Conservation (phyloP, 2,329 filamentous ascomycete species). For the Rhynchosporium agropyri region DNA sequence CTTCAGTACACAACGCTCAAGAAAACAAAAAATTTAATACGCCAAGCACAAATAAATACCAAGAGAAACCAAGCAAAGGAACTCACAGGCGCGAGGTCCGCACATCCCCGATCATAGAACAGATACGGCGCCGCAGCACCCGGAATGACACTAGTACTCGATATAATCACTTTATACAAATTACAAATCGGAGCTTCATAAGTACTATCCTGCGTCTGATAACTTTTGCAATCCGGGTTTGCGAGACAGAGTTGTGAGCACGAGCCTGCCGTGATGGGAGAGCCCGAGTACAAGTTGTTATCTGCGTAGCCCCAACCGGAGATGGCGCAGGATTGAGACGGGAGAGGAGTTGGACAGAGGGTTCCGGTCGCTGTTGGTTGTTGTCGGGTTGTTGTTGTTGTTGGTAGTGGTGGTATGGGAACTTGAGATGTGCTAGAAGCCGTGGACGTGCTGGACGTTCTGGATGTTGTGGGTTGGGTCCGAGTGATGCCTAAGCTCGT, state of each 20-base stretch:
- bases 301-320: conserved; percentile 29
- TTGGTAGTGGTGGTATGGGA: not conserved
- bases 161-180: conserved; percentile 23
- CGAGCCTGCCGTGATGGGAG: conserved; percentile 16
- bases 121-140: conserved; percentile 24
- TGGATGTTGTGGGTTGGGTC: not conserved
- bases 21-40: not conserved
- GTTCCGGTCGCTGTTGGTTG: conserved; percentile 11
- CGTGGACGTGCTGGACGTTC: not conserved
- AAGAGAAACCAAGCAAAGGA: not conserved
- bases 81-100: conserved; percentile 25
- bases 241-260: conserved; percentile 30
- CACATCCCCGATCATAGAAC: conserved; percentile 28
- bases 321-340: conserved; percentile 21
- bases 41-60: not conserved
- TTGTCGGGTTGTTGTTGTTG: not conserved
- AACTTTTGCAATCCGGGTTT: conserved; percentile 24
- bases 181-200: conserved; percentile 24
- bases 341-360: conserved; percentile 24
- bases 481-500: not conserved
- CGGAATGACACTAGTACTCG: conserved; percentile 18
- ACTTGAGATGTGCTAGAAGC: not conserved
- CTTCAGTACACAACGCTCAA: not conserved
- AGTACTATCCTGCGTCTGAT: conserved; percentile 23
- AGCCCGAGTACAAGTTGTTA: conserved; percentile 28